Base-by-base conservation (phyloP, 441 rosid genomes). In the Populus hybrid region DNA sequence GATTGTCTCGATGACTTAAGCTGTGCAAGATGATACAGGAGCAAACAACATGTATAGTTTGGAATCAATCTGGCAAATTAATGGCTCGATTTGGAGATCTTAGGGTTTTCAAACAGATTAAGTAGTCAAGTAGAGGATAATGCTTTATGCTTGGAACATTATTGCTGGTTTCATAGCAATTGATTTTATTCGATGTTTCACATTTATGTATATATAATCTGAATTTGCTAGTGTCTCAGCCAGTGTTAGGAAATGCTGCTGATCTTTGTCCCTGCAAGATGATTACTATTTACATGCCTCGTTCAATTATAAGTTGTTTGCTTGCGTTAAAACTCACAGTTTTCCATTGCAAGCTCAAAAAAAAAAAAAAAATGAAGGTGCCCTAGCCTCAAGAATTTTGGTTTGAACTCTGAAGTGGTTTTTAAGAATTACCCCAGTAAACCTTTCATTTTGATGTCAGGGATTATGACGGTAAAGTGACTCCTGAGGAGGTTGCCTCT, bases 381-480 rank as follows among this genome's bases (percentile, higher is more conserved):
- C 66, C 66, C 14, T 63, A 1, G 28, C 14, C 28, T 10, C 66
- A 1, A 21, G 24, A 61, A 63, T 21, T 63, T 63, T 63, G 28
- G 66, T 21, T 5, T 21, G 66, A 63, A 63, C 72, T 11, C 53
- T 1, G 2, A 78, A 75, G 38, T 76, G 30, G 40, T 10, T 42
- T 61, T 59, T 77, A 61, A 18, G 46, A 72, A 23, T 68, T 16
- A 23, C 34, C 21, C 57, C 63, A 67, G 53, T 42, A 28, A 30
- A 73, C 81, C 32, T 79, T 28, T 78, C 67, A 73, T 82, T 61
- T 74, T 78, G 74, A 70, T 81, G 65, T 65, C 92, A 94, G 94
- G 85, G 99, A 94, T 82, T 90, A 89, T 74, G 97, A 93, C 67
- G 97, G 97, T 59, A 94, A 94, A 84, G 95, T 93, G 83, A 88